Base-by-base conservation (phyloP, 345 rosid genomes). In the Eucalyptus urophylla region DNA sequence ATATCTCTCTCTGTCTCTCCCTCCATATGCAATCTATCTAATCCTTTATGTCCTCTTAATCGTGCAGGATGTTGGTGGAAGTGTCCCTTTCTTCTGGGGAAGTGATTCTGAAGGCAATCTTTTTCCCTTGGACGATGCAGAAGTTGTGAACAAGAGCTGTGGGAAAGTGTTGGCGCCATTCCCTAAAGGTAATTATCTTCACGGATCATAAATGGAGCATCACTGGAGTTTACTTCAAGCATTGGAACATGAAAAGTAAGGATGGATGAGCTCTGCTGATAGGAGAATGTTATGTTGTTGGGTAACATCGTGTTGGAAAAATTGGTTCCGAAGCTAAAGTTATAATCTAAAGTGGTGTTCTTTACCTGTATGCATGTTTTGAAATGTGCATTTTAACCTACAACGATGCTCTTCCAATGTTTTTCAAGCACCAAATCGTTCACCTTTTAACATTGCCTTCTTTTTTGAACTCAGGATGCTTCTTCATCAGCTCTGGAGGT, bases 111-210 rank as follows among this genome's bases (percentile, higher is more conserved):
- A 96, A 91, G 96, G 96, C 86, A 92, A 95, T 91, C 98, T 97
- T 45, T 95, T 96, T 92, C 89, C 95, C 86, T 94, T 96, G 15
- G 97, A 95, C 87, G 95, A 97, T 90, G 90, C 89, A 22, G 94
- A 93, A 62, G 91, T 95, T 76, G 92, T 96, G 87, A 92, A 95
- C 92, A 96, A 94, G 91, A 94, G 97, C 86, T 96, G 99, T 89
- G 99, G 99, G 80, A 96, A 95, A 93, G 98, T 67, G 96, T 94
- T 93, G 98, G 98, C 99, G 2, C 99, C 99, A 88, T 97, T 98
- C 89, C 99, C 99, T 53, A 96, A 96, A 95, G 99, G 99, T 98
- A 93, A 86, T 49, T 53, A 37, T 24, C n/a, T 85, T 86, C 14
- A 2, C 8, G 5, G 67, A 25, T 25, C 5, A 4, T 27, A 12